Evolutionary conservation across 2,329 filamentous ascomycete genomes (phyloP).

Genomic region (Balansia obtecta): DNA sequence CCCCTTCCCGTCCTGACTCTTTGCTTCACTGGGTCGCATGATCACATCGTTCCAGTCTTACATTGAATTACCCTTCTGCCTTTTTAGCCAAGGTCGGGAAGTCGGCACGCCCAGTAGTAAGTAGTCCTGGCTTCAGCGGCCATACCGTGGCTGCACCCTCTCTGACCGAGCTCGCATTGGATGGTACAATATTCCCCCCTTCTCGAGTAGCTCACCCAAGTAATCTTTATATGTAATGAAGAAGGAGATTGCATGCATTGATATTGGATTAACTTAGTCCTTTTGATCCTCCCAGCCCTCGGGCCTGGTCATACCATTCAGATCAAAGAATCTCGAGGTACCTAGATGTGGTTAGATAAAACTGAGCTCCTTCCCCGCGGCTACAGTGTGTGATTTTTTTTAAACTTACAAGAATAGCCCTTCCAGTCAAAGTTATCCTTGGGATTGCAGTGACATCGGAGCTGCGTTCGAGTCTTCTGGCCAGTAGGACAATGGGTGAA

Average conservation of each 20-base stretch:
- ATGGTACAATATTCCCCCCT: constrained; percentile 1
- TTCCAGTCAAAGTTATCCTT: constrained; percentile 99
- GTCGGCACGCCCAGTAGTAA: too few relatives aligned
- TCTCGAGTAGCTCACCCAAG: not conserved
- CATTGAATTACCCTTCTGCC: not conserved
- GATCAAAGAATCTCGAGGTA: constrained; percentile 73
- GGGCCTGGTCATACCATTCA: constrained; percentile 72
- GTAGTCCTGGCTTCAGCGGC: not conserved
- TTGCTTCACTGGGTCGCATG: not conserved
- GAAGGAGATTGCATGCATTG: not conserved
- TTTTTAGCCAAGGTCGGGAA: not conserved
- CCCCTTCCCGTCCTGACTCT: not conserved
- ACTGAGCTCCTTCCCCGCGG: not conserved
- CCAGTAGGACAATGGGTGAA: constrained; percentile 96
- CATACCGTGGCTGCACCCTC: not conserved
- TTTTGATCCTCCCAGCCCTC: constrained; percentile 55
- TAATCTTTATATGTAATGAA: not conserved
- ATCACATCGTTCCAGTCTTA: not conserved
- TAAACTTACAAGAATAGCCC: constrained; percentile 76
- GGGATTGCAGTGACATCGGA: constrained; percentile 90
- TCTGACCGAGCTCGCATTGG: not conserved
- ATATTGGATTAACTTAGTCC: not conserved
- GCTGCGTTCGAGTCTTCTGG: constrained; percentile 69
- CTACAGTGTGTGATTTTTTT: too few relatives aligned
- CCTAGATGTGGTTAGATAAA: constrained; percentile 14